Base-by-base conservation (phyloP, 441 rosid species). In the Populus hybrid region DNA sequence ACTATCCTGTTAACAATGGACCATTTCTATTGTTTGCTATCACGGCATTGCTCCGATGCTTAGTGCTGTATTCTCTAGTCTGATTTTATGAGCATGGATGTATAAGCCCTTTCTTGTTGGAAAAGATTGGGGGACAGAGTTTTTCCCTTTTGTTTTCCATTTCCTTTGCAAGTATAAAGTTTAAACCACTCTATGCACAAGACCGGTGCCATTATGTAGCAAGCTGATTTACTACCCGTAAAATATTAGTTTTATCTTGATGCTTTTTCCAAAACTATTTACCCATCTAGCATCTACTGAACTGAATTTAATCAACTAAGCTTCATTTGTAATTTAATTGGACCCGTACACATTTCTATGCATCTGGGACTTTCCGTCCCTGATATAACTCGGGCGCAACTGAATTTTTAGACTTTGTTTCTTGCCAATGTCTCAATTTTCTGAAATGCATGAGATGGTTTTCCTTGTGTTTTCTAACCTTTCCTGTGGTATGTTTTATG, bases 401-500 rank as follows among this genome's bases (percentile, higher is more conserved):
- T n/a, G 16, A 16, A 42, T 24, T 66, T 7, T 68, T n/a, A 50
- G 29, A 38, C 16, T 8, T 74, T 26, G 1, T 59, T 29, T 53
- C 64, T 20, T 29, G 68, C 56, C 73, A 33, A 16, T 12, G 10
- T 56, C n/a, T 68, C 31, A 29, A 29, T 29, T 68, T 35, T 35
- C 21, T 76, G 65, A 20, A 35, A 45, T 76, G 78, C 61, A 65
- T 40, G 66, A 64, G n/a, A 16, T 63, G 36, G n/a, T 64, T 18
- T 33, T 65, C 33, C 35, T 33, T 33, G 8, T 35, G n/a, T 24
- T 40, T 16, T 29, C 35, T 28, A 12, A 7, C 66, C 59, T 74
- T 61, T 42, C 65, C 31, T 10, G 33, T 7, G 40, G 31, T 64
- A 36, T 7, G 20, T 6, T 64, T 74, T 45, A 12, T 40, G 36